Conservation (phyloP, 83 land plant genomes). For the Larix sibirica region DNA sequence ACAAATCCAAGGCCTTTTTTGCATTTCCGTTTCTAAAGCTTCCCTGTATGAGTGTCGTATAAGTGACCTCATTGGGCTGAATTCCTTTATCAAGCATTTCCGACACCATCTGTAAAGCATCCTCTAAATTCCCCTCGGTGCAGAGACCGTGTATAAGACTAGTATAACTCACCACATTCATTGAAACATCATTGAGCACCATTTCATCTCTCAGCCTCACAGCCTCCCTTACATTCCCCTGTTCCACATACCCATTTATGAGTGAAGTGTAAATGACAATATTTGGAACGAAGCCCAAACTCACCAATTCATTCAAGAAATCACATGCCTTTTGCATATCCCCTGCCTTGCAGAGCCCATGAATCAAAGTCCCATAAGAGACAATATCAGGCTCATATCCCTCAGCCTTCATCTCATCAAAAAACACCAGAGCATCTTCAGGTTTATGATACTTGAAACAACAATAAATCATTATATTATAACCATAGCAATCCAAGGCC, state of each 20-base stretch:
- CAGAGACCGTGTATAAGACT: slow-evolving; percentile 46
- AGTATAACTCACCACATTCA: slow-evolving; percentile 45
- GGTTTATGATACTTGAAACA: slow-evolving; percentile 30
- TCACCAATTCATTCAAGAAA: slow-evolving; percentile 46
- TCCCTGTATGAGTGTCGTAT: slow-evolving; percentile 38
- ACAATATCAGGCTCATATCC: slow-evolving; percentile 23
- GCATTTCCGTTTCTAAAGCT: slow-evolving; percentile 34
- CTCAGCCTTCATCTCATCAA: slow-evolving; percentile 22
- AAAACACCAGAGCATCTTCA: slow-evolving; percentile 24
- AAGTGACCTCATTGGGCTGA: slow-evolving; percentile 34
- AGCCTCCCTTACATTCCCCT: slow-evolving; percentile 42
- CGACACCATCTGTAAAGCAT: slow-evolving; percentile 32
- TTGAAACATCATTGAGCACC: slow-evolving; percentile 14
- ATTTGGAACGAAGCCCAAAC: slow-evolving; percentile 31
- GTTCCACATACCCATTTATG: slow-evolving; percentile 41
- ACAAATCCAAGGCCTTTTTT: slow-evolving; percentile 43
- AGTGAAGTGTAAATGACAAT: slow-evolving; percentile 22
- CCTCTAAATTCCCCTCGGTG: slow-evolving; percentile 22
- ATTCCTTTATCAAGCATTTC: slow-evolving; percentile 26
- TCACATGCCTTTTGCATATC: slow-evolving; percentile 28
- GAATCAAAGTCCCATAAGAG: slow-evolving; percentile 29
- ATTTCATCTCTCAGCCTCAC: slow-evolving; percentile 48
- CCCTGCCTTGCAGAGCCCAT: slow-evolving; percentile 25
- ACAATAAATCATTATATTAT: slow-evolving; percentile 30
- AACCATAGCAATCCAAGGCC: slow-evolving; percentile 18